Conservation (phyloP, 495 filamentous ascomycete genomes). For the Talaromyces ruber region DNA sequence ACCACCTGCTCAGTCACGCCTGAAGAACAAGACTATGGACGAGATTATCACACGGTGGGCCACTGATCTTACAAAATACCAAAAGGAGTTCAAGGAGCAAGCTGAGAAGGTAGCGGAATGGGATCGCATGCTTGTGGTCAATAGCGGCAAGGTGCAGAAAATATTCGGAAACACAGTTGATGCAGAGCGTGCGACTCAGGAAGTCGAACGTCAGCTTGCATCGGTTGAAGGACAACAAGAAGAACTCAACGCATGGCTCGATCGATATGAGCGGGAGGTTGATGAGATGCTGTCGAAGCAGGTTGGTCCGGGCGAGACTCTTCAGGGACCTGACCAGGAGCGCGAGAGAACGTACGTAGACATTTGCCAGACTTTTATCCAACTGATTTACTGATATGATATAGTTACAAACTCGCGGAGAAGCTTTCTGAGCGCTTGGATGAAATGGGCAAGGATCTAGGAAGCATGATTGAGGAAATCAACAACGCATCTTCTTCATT, state of each 20-base stretch:
- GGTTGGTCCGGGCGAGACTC: slow-evolving; percentile 54
- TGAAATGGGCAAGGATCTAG: slow-evolving; percentile 84
- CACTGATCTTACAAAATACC: slow-evolving; percentile 86
- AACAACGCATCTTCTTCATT: slow-evolving; percentile 77
- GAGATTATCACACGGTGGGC: slow-evolving; percentile 99
- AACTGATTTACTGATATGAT: slow-evolving; percentile 8
- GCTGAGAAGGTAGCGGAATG: slow-evolving; percentile 79
- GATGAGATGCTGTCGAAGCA: slow-evolving; percentile 75
- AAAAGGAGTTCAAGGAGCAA: slow-evolving; percentile 87
- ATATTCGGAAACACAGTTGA: slow-evolving; percentile 81
- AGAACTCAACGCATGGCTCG: slow-evolving; percentile 74
- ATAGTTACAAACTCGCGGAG: slow-evolving; percentile 77
- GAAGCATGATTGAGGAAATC: slow-evolving; percentile 95
- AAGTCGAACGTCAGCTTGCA: slow-evolving; percentile 83
- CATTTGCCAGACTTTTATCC: not conserved
- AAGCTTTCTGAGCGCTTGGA: slow-evolving; percentile 78
- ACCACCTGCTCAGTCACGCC: slow-evolving; percentile 69
- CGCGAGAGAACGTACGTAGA: slow-evolving; percentile 78
- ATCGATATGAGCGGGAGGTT: slow-evolving; percentile 83
- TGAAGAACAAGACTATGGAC: slow-evolving; percentile 99
- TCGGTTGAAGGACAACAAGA: slow-evolving; percentile 87
- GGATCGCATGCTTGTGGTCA: slow-evolving; percentile 87
- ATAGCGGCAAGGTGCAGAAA: slow-evolving; percentile 84
- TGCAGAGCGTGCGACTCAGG: slow-evolving; percentile 79
- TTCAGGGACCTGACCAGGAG: slow-evolving; percentile 86